Base-by-base conservation (phyloP, 2,329 filamentous ascomycete genomes). In the Lachnellula arida region DNA sequence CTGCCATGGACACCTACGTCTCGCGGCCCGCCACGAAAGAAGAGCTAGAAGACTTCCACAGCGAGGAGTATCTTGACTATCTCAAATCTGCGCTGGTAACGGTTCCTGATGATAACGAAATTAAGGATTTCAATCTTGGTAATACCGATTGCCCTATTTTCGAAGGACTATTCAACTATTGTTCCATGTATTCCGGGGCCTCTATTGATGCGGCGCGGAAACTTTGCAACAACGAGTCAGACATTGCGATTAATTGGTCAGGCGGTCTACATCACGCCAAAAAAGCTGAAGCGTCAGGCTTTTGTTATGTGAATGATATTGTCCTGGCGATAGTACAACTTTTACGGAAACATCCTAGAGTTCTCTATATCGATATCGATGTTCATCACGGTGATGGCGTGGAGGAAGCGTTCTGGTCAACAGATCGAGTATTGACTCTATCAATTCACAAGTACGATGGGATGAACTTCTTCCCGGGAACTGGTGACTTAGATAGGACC, bases 281-380 rank as follows among this genome's bases (percentile, higher is more conserved):
- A 73, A 94, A 93, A 70, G 84, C 87, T 52, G 91, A 96, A 73
- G 93, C 94, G 0, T 93, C 88, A 14, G 94, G 94, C 0, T 99
- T 99, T 73, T 99, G 94, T 76, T 99, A 99, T 75, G 91, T 97
- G 75, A 99, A 99, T 72, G 94, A 99, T 73, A 97, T 97, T 66
- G 94, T 97, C 56, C 81, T 99, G 47, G 91, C 89, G 37, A 94
- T 97, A 65, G 81, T 97, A 39, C 88, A 97, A 70, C 81, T 99
- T 9, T 78, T 97, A 15, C 86, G 89, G 32, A 82, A 87, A 67
- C 84, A 92, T 65, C 85, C 91, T 15, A 87, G 92, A 49, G 92
- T 97, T 7, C 79, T 97, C 56, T 97, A 97, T 73, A 92, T 97
- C 65, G 91, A 96, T 69, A 95, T 96, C 63, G 91, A 96, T 70